Evolutionary conservation across 2,329 filamentous ascomycete species (phyloP).

Genomic region (Fusarium oxysporum): DNA sequence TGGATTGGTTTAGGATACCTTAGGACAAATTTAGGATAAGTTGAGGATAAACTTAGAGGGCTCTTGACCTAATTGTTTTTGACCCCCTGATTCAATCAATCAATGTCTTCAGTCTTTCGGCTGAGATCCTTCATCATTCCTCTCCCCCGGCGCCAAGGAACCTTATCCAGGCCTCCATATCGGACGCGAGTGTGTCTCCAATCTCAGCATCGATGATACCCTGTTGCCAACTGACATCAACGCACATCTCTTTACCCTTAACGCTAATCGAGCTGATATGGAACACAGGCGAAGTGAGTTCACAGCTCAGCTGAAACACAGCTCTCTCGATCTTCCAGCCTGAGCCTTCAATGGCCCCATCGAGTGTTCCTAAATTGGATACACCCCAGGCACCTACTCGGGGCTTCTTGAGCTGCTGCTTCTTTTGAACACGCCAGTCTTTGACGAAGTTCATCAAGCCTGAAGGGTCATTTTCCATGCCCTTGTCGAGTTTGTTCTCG

Average conservation of each 20-base stretch:
- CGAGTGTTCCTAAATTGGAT: slow-evolving; percentile 46
- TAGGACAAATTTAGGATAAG: not conserved
- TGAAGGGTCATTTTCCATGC: slow-evolving; percentile 40
- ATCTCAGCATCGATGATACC: slow-evolving; percentile 31
- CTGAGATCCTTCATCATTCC: slow-evolving; percentile 13
- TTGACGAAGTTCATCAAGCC: slow-evolving; percentile 41
- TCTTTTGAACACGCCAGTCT: slow-evolving; percentile 41
- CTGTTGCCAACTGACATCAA: slow-evolving; percentile 44
- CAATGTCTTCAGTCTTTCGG: not conserved
- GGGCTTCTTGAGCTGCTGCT: slow-evolving; percentile 37
- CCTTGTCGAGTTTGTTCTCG: slow-evolving; percentile 27
- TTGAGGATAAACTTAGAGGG: not conserved
- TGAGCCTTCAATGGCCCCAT: slow-evolving; percentile 22
- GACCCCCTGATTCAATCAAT: not conserved
- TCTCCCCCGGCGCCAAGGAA: slow-evolving; percentile 24
- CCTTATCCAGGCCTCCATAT: slow-evolving; percentile 39
- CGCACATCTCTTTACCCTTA: slow-evolving; percentile 36
- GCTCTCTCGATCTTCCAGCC: slow-evolving; percentile 41
- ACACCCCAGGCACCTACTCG: slow-evolving; percentile 38
- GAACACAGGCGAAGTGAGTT: slow-evolving; percentile 37
- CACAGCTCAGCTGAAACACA: slow-evolving; percentile 39
- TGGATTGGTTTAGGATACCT: not conserved
- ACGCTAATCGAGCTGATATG: slow-evolving; percentile 39
- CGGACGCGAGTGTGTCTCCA: slow-evolving; percentile 34
- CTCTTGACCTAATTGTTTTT: not conserved